phyloP scores from a whole-genome alignment of 306 rosid species.

The Trichosanthes truncata region DNA sequence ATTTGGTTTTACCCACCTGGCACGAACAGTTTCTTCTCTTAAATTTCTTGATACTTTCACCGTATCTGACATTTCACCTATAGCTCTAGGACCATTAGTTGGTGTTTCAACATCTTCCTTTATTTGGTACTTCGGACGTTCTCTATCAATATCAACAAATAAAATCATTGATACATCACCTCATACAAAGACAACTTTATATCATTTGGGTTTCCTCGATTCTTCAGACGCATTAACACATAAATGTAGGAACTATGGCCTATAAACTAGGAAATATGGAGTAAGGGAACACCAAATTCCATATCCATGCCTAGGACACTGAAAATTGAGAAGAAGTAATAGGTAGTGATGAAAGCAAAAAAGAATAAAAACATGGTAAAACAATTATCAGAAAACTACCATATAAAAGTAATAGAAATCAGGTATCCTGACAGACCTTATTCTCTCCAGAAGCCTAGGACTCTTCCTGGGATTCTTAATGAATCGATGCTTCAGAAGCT shows the following conservation, averaged over 20 bases:
- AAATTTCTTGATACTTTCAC: slow-evolving; percentile 51
- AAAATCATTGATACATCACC: background rate
- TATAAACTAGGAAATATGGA: background rate
- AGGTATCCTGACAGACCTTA: slow-evolving; percentile 41
- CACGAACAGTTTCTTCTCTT: slow-evolving; percentile 53
- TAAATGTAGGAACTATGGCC: background rate
- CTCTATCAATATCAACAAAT: slow-evolving; percentile 47
- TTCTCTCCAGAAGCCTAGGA: slow-evolving; percentile 84
- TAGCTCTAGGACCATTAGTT: slow-evolving; percentile 45
- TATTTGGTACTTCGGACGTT: slow-evolving; percentile 74
- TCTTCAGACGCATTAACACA: background rate
- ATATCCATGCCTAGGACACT: background rate
- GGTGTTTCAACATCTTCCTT: slow-evolving; percentile 52
- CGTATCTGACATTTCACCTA: slow-evolving; percentile 59
- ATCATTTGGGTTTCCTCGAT: background rate
- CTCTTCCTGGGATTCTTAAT: slow-evolving; percentile 82
- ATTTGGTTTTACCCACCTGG: slow-evolving; percentile 46
- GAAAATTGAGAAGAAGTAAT: background rate
- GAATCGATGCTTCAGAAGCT: slow-evolving; percentile 86
- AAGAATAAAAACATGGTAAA: background rate
- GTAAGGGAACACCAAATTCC: background rate
- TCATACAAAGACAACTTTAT: background rate
- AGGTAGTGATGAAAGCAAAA: background rate
- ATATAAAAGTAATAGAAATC: slow-evolving; percentile 14
- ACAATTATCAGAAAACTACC: background rate